Evolutionary conservation across 306 rosid species (phyloP).

Genomic region (Luffa aegyptiaca): DNA sequence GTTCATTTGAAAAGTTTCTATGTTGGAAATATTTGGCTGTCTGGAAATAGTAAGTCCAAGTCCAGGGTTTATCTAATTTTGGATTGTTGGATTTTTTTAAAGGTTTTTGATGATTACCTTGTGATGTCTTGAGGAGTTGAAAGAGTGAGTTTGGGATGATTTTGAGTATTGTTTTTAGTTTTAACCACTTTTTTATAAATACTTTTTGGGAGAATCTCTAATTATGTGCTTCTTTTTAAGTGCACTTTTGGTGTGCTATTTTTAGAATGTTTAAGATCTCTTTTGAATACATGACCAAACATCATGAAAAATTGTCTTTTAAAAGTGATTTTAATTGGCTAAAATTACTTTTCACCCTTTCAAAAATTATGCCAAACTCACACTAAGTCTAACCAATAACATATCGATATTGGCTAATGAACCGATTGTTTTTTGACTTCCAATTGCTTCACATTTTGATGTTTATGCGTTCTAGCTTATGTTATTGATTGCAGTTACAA

Average conservation of each 20-base stretch:
- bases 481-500: conserved; percentile 50
- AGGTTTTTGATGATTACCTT: neutral
- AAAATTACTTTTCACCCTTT: neutral
- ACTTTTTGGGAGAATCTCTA: neutral
- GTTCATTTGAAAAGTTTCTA: neutral
- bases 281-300: neutral
- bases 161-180: neutral
- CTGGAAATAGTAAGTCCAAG: neutral
- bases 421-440: conserved; percentile 3
- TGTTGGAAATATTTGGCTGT: neutral
- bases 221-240: neutral
- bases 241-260: neutral
- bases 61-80: neutral
- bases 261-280: neutral
- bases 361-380: neutral
- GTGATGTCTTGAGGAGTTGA: neutral
- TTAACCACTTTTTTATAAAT: neutral
- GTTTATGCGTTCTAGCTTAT: neutral
- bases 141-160: neutral
- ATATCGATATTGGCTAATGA: neutral
- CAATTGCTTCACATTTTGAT: neutral
- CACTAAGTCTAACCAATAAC: neutral
- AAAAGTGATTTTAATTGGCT: neutral
- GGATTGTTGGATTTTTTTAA: neutral
- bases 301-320: neutral